Base-by-base conservation (phyloP, 345 rosid species). In the Linum usitatissimum region DNA sequence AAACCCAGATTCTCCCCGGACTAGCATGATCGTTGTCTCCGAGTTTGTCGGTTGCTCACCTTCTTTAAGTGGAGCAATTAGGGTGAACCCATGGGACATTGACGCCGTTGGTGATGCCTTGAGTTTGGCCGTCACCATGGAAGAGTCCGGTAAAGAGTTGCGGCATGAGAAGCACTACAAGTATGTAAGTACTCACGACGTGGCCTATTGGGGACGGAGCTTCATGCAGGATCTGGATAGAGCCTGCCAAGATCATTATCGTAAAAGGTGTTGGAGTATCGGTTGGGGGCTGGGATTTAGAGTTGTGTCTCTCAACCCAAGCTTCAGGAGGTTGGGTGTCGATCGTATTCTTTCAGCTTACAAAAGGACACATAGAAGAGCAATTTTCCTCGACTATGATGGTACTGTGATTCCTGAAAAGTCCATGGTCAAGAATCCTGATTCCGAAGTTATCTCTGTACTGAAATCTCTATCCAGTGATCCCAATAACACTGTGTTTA, bases 31-130 rank as follows among this genome's bases (percentile, higher is more conserved):
- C 19, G 78, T 90, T 63, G 88, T 90, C n/a, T 90, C 97, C 6
- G 97, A 90, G 72, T 90, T 90, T 79, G 82, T 85, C 0, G 97
- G 97, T 3, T 90, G 97, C 71, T 86, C 97, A 0, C 97, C 97
- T 2, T 90, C 97, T 58, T 80, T 90, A 20, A 90, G 96, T 30
- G 96, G 96, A 0, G 94, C 96, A 0, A 81, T 82, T 40, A 84
- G 96, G 3, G 95, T 90, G 18, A 90, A 90, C 77, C 95, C 97
- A 0, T 90, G 97, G 97, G 74, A 83, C 74, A 71, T 83, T 17
- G 85, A 75, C 62, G 86, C 73, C 0, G 87, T 85, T 15, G 78
- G 84, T 56, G 78, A 71, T 20, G 90, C 97, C 4, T 81, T 90
- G 86, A 57, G 53, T 63, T 70, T 77, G 9, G 90, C 87, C 14